These are phyloP conservation scores for Beauveria varroae DNA, from an alignment of 2,329 filamentous ascomycete genomes.

Conservation along the genomic window DNA sequence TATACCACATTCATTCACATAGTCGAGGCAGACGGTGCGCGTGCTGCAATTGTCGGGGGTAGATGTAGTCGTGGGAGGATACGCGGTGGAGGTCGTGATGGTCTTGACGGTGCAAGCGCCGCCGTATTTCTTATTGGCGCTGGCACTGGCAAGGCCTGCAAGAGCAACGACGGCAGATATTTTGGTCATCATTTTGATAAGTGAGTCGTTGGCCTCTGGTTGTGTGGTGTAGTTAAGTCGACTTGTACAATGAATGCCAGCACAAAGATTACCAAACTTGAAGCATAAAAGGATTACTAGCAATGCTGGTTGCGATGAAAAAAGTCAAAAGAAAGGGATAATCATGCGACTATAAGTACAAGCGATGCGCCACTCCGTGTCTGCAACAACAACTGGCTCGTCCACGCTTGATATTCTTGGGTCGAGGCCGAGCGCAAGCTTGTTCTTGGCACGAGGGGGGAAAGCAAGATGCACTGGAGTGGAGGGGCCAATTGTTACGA, in stretches of 20 bases:
- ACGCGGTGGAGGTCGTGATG: slow-evolving; percentile 7
- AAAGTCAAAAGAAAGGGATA: neutral
- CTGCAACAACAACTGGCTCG: neutral
- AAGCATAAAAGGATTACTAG: neutral
- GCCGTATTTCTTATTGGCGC: slow-evolving; percentile 10
- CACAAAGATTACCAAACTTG: too few species aligned
- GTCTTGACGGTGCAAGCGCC: slow-evolving; percentile 15
- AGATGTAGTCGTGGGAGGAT: neutral
- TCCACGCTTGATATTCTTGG: neutral
- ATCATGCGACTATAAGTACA: neutral
- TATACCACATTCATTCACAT: slow-evolving; percentile 19
- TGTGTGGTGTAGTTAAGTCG: neutral
- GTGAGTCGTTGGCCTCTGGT: too few species aligned
- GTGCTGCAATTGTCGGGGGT: slow-evolving; percentile 17
- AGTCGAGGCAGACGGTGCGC: slow-evolving; percentile 20
- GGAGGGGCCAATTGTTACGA: too few species aligned
- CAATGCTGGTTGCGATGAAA: neutral
- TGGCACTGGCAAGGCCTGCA: neutral
- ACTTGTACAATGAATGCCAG: too few species aligned
- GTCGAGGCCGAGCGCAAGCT: too few species aligned
- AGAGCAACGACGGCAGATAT: neutral
- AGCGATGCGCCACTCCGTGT: neutral
- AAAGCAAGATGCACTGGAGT: too few species aligned
- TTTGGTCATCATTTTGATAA: neutral
- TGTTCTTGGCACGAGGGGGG: too few species aligned